phyloP scores from a whole-genome alignment of 306 rosid species.

The Medicago lupulina region DNA sequence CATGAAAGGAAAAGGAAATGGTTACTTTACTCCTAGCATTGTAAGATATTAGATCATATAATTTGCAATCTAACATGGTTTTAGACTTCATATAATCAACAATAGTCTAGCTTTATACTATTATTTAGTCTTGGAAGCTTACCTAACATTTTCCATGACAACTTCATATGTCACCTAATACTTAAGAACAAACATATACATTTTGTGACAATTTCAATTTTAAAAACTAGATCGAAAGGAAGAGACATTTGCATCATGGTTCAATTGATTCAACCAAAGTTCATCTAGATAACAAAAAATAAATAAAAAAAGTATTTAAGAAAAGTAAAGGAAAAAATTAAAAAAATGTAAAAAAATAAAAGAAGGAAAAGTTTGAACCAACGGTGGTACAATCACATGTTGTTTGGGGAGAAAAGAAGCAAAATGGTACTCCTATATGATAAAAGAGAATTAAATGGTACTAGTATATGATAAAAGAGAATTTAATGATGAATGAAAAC shows the following conservation, averaged over 20 bases:
- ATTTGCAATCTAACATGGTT: conserved; percentile 1
- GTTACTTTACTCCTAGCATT: conserved; percentile 13
- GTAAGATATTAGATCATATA: conserved; percentile 32
- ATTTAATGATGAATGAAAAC: background rate
- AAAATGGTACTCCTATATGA: too few relatives aligned
- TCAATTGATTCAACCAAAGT: background rate
- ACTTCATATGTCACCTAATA: conserved; percentile 43
- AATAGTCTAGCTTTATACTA: conserved; percentile 23
- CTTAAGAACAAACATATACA: conserved; percentile 11
- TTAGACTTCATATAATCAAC: conserved; percentile 22
- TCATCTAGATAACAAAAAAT: too few relatives aligned
- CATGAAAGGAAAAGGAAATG: conserved; percentile 35
- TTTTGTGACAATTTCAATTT: background rate
- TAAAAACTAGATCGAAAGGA: too few relatives aligned
- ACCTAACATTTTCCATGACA: conserved; percentile 47
- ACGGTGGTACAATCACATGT: too few relatives aligned
- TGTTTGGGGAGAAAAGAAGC: background rate
- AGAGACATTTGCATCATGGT: too few relatives aligned
- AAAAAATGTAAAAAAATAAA: too few relatives aligned
- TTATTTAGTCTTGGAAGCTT: conserved; percentile 29
- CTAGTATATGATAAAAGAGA: too few relatives aligned
- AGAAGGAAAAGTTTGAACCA: too few relatives aligned
- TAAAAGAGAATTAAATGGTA: too few relatives aligned
- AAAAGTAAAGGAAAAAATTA: too few relatives aligned
- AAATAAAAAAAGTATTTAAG: too few relatives aligned